Percentiles rank a stretch among this genome's conserved stretches.
Evolutionary conservation across 495 filamentous ascomycete species (phyloP).

Genomic region (Massariosphaeria phaeospora): DNA sequence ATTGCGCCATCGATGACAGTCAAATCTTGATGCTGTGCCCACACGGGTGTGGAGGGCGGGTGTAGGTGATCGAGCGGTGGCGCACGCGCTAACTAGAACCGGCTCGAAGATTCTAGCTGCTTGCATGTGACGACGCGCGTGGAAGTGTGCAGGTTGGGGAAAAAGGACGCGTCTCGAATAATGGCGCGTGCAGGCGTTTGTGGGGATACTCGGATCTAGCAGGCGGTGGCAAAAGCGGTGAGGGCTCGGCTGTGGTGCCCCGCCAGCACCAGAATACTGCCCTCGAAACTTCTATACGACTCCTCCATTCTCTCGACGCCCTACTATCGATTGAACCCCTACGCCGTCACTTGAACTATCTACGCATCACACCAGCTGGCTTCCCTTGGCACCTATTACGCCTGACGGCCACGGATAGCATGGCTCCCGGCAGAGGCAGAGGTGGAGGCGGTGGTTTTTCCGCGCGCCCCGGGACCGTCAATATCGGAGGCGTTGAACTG

Average conservation of each 20-base stretch:
- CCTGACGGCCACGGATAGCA: not conserved
- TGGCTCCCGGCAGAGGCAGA: conserved; percentile 21
- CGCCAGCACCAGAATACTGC: not conserved
- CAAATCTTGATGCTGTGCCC: not conserved
- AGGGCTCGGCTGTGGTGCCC: conserved; percentile 11
- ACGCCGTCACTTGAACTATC: no score
- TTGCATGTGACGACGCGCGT: not conserved
- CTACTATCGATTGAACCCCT: no score
- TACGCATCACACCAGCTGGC: no score
- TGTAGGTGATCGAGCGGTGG: not conserved
- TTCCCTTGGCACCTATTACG: no score
- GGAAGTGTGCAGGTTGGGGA: no score
- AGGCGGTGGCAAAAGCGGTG: not conserved
- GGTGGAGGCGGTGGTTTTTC: conserved; percentile 26
- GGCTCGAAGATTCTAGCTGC: not conserved
- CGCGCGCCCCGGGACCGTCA: conserved; percentile 14
- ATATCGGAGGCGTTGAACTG: conserved; percentile 37
- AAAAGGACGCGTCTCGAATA: not conserved
- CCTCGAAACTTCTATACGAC: conserved; percentile 49
- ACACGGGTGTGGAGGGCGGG: not conserved
- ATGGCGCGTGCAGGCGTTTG: no score
- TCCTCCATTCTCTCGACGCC: no score
- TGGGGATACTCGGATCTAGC: not conserved
- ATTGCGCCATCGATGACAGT: conserved; percentile 2
- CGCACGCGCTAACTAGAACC: not conserved